These are phyloP conservation scores for Colletotrichum orbiculare DNA, from an alignment of 2,329 filamentous ascomycete genomes.

Conservation along the genomic window DNA sequence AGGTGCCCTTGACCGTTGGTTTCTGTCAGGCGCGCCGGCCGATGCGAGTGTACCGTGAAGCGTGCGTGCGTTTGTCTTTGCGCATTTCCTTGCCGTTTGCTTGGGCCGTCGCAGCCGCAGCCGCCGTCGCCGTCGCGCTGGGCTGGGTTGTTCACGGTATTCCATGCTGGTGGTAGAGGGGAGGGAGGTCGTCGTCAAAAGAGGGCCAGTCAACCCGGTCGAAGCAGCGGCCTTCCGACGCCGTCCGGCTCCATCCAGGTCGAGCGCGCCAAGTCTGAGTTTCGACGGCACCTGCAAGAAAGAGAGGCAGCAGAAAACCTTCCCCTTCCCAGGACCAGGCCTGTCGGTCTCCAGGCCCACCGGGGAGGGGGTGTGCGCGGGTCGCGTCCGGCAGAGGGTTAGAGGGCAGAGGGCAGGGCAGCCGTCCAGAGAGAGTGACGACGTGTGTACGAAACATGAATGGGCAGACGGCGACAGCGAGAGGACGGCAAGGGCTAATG, in stretches of 20 bases:
- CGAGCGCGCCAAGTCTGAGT: not conserved
- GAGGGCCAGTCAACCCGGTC: constrained; percentile 4
- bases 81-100: constrained; percentile 18
- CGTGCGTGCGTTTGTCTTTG: constrained; percentile 32
- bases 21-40: constrained; percentile 17
- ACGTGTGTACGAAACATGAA: constrained; percentile 34
- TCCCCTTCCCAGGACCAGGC: constrained; percentile 21
- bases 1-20: constrained; percentile 29
- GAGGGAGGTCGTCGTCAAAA: constrained; percentile 13
- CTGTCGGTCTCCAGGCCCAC: constrained; percentile 27
- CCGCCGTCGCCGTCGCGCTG: constrained; percentile 6
- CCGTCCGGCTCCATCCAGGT: constrained; percentile 15
- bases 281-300: not conserved
- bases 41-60: not conserved
- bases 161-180: no score
- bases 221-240: constrained; percentile 18
- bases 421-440: constrained; percentile 17
- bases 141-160: no score
- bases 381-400: constrained; percentile 31
- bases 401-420: not conserved
- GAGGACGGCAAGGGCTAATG: constrained; percentile 30
- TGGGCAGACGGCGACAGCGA: constrained; percentile 21
- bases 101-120: constrained; percentile 19
- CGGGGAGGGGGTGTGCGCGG: constrained; percentile 18
- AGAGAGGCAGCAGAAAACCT: not conserved